Base-by-base conservation (phyloP, 257 asterid genomes). In the Dorcoceras hygrometricum region DNA sequence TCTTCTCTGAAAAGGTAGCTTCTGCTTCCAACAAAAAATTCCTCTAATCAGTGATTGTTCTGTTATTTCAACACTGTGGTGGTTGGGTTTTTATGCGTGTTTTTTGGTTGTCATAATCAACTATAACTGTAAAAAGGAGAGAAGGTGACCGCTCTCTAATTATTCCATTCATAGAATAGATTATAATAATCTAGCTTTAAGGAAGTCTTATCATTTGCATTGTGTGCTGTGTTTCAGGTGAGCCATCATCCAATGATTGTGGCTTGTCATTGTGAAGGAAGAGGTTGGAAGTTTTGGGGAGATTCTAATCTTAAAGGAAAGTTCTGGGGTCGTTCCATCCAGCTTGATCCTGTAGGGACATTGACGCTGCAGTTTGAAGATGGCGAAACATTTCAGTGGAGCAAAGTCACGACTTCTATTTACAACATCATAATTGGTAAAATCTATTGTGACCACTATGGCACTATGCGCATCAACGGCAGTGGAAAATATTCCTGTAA, bases 311-410 rank as follows among this genome's bases (percentile, higher is more conserved):
- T 94, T 56, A 90, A 94, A 81, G 97, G 99, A 76, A 94, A 94
- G 84, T 94, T 94, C 76, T 94, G 99, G 99, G 99, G 97, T 2
- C 95, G 97, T 60, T 94, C 99, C 16, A 94, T 94, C 79, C 99
- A 94, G 76, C 97, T 94, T 59, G 99, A 94, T 77, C 99, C 97
- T 51, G 89, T 94, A 62, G 99, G 99, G 34, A 57, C 79, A 72
- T 92, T 94, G 36, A 90, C 89, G 71, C 84, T 94, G 76, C 93
- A 88, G 80, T 94, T 94, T 73, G 99, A 90, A 77, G 97, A 85
- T 63, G 99, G 97, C 0, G 97, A 94, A 76, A 87, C 95, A 61
- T 90, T 94, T 80, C 88, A 90, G 73, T 94, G 99, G 99, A 90
- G 97, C 86, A 94, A 94, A 85, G 97, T 94, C 76, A 94, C 99